Evolutionary conservation across 345 rosid genomes (phyloP), one percentile per base, ranked within the genome.

Genomic region (Boechera stricta): DNA sequence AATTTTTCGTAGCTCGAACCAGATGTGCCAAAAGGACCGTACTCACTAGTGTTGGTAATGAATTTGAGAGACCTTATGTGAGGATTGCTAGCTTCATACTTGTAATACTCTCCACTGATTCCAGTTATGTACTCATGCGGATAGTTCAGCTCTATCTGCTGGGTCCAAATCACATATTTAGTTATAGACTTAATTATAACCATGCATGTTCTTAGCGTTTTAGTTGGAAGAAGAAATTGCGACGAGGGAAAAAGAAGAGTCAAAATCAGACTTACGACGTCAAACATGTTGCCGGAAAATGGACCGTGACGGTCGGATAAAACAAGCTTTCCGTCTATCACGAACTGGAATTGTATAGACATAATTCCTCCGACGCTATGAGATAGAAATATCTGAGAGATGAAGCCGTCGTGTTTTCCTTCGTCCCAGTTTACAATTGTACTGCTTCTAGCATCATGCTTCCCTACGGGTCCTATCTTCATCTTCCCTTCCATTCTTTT

Each of bases 381-480:
- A 36, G 79, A 72, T 6, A 73, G 21, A 68, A 79, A 69, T n/a
- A 73, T 74, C 39, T 74, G 82, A 44, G 78, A 74, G 67, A 73
- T 32, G 54, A 47, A 12, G 28, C 71, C 78, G 11, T 68, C 31
- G 53, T 79, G 81, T 44, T 18, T 32, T 24, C 71, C 78, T 68
- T 74, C 74, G 59, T 79, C 78, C 73, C 74, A 73, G 39, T 67
- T 67, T 7, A 73, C 74, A 68, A 67, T 44, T 56, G 56, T 65
- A 4, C 11, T 77, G 74, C 80, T 77, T 38, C 76, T n/a, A 35
- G 67, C 72, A 65, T 77, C 80, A 64, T 77, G 80, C 67, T 77
- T 77, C n/a, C 80, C 80, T 56, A 77, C 72, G 56, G 79, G 69
- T 59, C 79, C 79, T 60, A 76, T 60, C 63, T 76, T 76, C 55